Evolutionary conservation across 2,329 filamentous ascomycete genomes (phyloP).

Genomic region (Penicillium sp.): DNA sequence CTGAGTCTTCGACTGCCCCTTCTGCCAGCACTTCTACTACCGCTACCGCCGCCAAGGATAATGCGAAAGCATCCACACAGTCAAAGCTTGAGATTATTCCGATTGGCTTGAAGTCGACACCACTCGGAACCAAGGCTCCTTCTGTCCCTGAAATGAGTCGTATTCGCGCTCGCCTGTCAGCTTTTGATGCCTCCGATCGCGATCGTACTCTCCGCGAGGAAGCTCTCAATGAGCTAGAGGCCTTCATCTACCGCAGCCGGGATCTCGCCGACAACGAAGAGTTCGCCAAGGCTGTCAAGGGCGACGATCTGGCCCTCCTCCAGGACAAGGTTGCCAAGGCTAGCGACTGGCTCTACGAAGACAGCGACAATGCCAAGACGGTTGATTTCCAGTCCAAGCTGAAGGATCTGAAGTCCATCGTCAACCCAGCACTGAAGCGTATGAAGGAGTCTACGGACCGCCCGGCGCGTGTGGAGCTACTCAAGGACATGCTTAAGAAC

Average conservation of each 20-base stretch:
- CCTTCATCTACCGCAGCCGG: slow-evolving; percentile 81
- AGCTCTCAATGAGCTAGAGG: slow-evolving; percentile 86
- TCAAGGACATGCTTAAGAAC: slow-evolving; percentile 68
- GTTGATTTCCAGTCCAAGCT: slow-evolving; percentile 72
- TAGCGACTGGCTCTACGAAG: slow-evolving; percentile 88
- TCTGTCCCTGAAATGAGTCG: slow-evolving; percentile 39
- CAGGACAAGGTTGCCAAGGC: slow-evolving; percentile 63
- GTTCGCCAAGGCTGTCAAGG: slow-evolving; percentile 68
- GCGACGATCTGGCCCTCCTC: slow-evolving; percentile 62
- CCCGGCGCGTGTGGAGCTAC: slow-evolving; percentile 61
- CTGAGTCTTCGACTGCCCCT: slow-evolving; percentile 44
- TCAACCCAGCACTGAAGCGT: slow-evolving; percentile 70
- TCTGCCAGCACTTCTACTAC: slow-evolving; percentile 47
- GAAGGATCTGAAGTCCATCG: slow-evolving; percentile 70
- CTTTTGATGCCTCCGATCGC: slow-evolving; percentile 81
- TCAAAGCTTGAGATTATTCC: slow-evolving; percentile 51
- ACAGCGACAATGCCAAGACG: slow-evolving; percentile 70
- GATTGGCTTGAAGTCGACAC: slow-evolving; percentile 48
- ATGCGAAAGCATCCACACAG: slow-evolving; percentile 36
- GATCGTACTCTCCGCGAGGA: slow-evolving; percentile 75
- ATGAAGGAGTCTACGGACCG: slow-evolving; percentile 67
- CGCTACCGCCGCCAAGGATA: slow-evolving; percentile 47
- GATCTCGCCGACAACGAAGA: slow-evolving; percentile 73
- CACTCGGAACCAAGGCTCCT: slow-evolving; percentile 40
- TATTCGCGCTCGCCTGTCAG: slow-evolving; percentile 68